Conservation (phyloP, 352 stramenopile species). For the Aphanomyces astaci region DNA sequence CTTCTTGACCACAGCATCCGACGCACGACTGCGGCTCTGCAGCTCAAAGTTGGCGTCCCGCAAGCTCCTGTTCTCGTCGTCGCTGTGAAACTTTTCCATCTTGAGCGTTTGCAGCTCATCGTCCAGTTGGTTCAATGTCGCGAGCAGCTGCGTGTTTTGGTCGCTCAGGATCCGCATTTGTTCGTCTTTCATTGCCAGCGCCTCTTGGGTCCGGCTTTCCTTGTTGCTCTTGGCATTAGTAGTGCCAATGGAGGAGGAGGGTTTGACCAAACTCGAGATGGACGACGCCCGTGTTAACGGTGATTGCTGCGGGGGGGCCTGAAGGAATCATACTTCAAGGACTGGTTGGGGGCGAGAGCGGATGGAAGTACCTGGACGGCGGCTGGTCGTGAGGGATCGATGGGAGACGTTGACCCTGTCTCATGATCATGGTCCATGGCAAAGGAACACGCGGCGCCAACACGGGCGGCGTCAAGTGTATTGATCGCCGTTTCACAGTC, state of each 20-base stretch:
- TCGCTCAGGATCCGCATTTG: slow-evolving; percentile 92
- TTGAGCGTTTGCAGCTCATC: slow-evolving; percentile 62
- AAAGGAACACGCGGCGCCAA: neutral
- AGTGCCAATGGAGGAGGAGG: neutral
- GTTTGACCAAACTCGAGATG: neutral
- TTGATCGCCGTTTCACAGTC: neutral
- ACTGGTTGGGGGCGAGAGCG: too few species aligned
- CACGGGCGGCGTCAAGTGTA: neutral
- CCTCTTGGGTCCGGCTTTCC: slow-evolving; percentile 83
- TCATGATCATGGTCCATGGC: neutral
- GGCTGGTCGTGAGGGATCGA: neutral
- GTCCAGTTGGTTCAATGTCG: slow-evolving; percentile 81
- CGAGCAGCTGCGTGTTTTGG: slow-evolving; percentile 85
- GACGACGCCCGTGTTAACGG: neutral
- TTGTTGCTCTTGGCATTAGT: slow-evolving; percentile 70
- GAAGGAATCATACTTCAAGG: too few species aligned
- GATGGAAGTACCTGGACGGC: too few species aligned
- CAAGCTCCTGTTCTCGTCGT: slow-evolving; percentile 89
- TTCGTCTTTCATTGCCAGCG: slow-evolving; percentile 94
- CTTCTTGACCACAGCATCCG: slow-evolving; percentile 80
- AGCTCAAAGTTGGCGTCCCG: slow-evolving; percentile 91
- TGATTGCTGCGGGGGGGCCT: neutral
- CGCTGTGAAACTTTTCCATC: slow-evolving; percentile 51
- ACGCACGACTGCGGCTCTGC: slow-evolving; percentile 79
- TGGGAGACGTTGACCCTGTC: neutral